Evolutionary conservation across 2,329 filamentous ascomycete species (phyloP).

Genomic region (Capronia coronata): DNA sequence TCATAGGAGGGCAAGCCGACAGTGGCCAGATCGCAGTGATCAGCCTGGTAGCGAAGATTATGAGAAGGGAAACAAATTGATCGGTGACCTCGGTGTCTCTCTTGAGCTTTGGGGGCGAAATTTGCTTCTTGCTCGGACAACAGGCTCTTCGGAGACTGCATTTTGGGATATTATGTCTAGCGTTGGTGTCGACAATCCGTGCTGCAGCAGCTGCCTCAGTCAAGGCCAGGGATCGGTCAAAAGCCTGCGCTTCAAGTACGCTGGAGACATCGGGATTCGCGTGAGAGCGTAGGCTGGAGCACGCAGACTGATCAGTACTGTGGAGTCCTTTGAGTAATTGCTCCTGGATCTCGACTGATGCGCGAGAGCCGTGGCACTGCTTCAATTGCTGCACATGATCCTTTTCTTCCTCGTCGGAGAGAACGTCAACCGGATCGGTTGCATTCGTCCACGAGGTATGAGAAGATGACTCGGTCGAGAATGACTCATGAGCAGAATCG

Average conservation of each 20-base stretch:
- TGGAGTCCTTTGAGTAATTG: slow-evolving; percentile 10
- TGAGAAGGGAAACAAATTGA: slow-evolving; percentile 26
- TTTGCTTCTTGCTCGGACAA: slow-evolving; percentile 8
- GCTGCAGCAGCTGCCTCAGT: neutral
- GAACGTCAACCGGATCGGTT: slow-evolving; percentile 14
- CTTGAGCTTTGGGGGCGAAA: slow-evolving; percentile 20
- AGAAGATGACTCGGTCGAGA: slow-evolving; percentile 19
- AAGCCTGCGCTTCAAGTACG: neutral
- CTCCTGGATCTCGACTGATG: slow-evolving; percentile 9
- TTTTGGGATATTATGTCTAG: neutral
- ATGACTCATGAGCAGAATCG: slow-evolving; percentile 18
- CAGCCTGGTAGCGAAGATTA: slow-evolving; percentile 91
- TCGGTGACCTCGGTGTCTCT: slow-evolving; percentile 27
- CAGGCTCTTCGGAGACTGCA: slow-evolving; percentile 9
- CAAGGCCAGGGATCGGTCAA: neutral
- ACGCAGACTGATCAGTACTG: slow-evolving; percentile 1
- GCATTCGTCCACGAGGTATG: slow-evolving; percentile 18
- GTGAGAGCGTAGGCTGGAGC: neutral
- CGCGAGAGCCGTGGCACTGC: slow-evolving; percentile 4
- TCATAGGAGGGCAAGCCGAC: slow-evolving; percentile 70
- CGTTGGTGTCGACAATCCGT: neutral
- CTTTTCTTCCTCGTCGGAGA: slow-evolving; percentile 18
- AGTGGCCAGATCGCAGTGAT: slow-evolving; percentile 96
- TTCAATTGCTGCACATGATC: slow-evolving; percentile 7
- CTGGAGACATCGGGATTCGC: slow-evolving; percentile 1